Conservation (phyloP, 768 basidiomycete genomes). For the Phylloporus sp. region DNA sequence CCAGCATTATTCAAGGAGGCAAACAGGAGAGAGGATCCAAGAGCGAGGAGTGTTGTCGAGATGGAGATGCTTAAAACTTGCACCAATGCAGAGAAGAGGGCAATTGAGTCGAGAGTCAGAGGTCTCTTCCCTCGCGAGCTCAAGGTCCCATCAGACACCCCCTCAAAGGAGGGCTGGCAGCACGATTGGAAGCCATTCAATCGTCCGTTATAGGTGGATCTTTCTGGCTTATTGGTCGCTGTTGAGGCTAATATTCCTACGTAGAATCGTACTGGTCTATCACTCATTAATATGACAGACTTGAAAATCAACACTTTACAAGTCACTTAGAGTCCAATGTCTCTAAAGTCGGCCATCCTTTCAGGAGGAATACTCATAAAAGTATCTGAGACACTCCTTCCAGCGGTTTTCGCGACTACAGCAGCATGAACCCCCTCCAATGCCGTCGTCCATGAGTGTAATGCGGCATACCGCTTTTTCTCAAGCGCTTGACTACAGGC, state of each 20-base stretch:
- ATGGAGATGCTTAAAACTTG: constrained; percentile 55
- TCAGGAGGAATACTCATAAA: constrained; percentile 32
- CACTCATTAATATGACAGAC: constrained; percentile 3
- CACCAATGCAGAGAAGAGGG: constrained; percentile 63
- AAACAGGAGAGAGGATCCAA: constrained; percentile 72
- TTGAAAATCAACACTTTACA: constrained; percentile 8
- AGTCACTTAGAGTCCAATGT: constrained; percentile 19
- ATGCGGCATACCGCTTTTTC: constrained; percentile 77
- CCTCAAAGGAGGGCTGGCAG: constrained; percentile 67
- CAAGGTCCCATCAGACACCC: constrained; percentile 82
- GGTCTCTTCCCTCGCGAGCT: constrained; percentile 87
- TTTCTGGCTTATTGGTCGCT: background rate
- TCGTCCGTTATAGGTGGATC: constrained; percentile 38
- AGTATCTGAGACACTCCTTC: constrained; percentile 30
- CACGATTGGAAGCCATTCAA: constrained; percentile 78
- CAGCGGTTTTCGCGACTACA: constrained; percentile 68
- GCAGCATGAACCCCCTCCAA: constrained; percentile 73
- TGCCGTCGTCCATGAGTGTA: constrained; percentile 81
- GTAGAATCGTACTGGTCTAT: background rate
- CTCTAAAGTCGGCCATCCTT: constrained; percentile 30
- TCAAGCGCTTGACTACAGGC: constrained; percentile 75
- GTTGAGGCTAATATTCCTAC: background rate
- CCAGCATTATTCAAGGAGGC: constrained; percentile 64
- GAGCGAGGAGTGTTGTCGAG: constrained; percentile 55
- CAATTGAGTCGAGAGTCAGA: constrained; percentile 71